Percentiles rank a stretch among this genome's conserved stretches.
phyloP scores from a whole-genome alignment of 495 filamentous ascomycete genomes.

The Halenospora varia region DNA sequence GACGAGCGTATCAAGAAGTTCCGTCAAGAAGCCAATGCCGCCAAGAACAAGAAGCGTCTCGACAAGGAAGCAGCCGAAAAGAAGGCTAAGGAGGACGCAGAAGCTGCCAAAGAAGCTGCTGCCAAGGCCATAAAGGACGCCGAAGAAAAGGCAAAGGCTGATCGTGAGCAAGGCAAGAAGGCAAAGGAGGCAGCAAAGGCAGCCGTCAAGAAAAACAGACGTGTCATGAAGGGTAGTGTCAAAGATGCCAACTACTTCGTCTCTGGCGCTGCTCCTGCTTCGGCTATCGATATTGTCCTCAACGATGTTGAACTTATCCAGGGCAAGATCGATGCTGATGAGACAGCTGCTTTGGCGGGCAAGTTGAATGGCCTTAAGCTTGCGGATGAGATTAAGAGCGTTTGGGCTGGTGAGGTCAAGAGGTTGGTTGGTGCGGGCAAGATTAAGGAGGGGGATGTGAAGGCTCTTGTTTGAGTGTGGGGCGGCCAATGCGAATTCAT shows the following conservation, averaged over 20 bases:
- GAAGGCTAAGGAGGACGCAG: conserved; percentile 74
- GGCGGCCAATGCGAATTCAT: background rate
- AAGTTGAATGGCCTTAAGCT: conserved; percentile 73
- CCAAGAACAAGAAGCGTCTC: conserved; percentile 87
- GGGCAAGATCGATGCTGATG: conserved; percentile 82
- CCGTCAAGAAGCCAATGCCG: conserved; percentile 81
- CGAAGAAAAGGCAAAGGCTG: conserved; percentile 78
- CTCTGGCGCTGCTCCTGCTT: conserved; percentile 59
- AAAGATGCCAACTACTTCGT: conserved; percentile 97
- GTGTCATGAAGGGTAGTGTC: conserved; percentile 82
- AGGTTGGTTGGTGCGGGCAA: conserved; percentile 72
- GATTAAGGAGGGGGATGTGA: conserved; percentile 71
- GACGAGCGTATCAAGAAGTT: conserved; percentile 98
- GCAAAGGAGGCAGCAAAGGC: conserved; percentile 96
- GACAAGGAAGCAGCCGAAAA: conserved; percentile 91
- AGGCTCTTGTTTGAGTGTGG: conserved; percentile 31
- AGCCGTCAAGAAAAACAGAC: conserved; percentile 99
- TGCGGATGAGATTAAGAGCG: conserved; percentile 61
- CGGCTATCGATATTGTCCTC: conserved; percentile 76
- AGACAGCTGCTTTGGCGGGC: conserved; percentile 72
- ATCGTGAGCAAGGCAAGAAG: conserved; percentile 86
- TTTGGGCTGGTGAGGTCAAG: conserved; percentile 67
- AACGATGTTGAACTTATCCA: conserved; percentile 85
- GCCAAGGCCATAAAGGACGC: conserved; percentile 73
- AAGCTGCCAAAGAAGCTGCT: conserved; percentile 71